Conservation (phyloP, 768 basidiomycete genomes). For the Megacollybia marginata region DNA sequence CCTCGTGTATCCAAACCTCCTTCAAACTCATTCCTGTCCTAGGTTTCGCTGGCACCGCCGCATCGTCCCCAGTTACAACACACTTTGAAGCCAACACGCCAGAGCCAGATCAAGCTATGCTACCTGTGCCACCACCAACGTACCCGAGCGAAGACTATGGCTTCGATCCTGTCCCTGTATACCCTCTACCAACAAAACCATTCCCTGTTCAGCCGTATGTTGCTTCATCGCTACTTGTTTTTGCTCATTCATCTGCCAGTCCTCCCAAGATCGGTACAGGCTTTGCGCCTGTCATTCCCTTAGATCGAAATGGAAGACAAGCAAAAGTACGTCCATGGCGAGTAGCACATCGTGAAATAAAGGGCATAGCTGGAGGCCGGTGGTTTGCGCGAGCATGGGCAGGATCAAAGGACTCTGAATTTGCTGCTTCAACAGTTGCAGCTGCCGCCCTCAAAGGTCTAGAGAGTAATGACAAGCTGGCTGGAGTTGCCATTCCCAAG, state of each 20-base stretch:
- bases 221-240: no score
- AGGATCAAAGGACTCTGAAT: slow-evolving; percentile 75
- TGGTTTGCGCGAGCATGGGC: slow-evolving; percentile 81
- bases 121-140: slow-evolving; percentile 17
- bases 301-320: slow-evolving; percentile 51
- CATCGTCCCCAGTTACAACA: slow-evolving; percentile 60
- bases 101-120: slow-evolving; percentile 38
- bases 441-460: slow-evolving; percentile 20
- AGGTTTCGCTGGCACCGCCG: slow-evolving; percentile 65
- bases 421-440: slow-evolving; percentile 30
- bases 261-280: slow-evolving; percentile 71
- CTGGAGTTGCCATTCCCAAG: slow-evolving; percentile 26
- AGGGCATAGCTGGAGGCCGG: slow-evolving; percentile 77
- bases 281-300: slow-evolving; percentile 56
- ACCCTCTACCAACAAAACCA: slow-evolving; percentile 76
- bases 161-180: slow-evolving; percentile 58
- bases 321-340: slow-evolving; percentile 65
- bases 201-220: slow-evolving; percentile 63
- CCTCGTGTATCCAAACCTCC: not conserved
- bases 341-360: slow-evolving; percentile 64
- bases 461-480: slow-evolving; percentile 19
- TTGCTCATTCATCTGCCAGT: no score
- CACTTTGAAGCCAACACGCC: slow-evolving; percentile 41
- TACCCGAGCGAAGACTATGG: slow-evolving; percentile 36
- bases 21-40: slow-evolving; percentile 7